Conservation (phyloP, 805 yeast genomes). For the Jamesozyma spencerorum region DNA sequence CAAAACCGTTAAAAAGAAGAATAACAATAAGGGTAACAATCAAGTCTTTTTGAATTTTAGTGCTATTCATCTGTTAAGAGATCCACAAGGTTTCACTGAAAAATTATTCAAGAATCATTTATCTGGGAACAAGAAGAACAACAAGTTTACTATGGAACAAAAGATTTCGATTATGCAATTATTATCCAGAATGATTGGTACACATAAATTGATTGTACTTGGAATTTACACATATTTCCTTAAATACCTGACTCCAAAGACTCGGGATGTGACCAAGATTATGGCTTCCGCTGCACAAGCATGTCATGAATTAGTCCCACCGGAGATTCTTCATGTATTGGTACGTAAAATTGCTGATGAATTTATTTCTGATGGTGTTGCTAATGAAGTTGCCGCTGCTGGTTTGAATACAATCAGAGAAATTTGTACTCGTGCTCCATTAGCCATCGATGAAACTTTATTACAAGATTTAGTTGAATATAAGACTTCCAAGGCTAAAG, state of each 20-base stretch:
- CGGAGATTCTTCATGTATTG: conserved; percentile 73
- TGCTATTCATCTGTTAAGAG: conserved; percentile 88
- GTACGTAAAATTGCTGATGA: conserved; percentile 93
- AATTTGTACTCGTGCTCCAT: conserved; percentile 84
- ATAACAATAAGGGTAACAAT: conserved; percentile 39
- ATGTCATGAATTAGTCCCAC: conserved; percentile 93
- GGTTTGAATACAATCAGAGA: conserved; percentile 94
- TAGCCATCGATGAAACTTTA: conserved; percentile 81
- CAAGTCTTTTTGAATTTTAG: conserved; percentile 68
- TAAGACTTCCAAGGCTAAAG: conserved; percentile 86
- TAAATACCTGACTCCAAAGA: conserved; percentile 89
- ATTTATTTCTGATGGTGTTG: conserved; percentile 96
- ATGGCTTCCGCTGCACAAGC: conserved; percentile 98
- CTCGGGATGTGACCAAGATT: conserved; percentile 85
- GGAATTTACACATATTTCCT: conserved; percentile 84
- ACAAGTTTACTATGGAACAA: conserved; percentile 75
- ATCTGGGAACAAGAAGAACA: conserved; percentile 56
- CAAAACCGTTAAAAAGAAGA: conserved; percentile 58
- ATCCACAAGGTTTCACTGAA: conserved; percentile 97
- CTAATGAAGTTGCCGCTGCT: conserved; percentile 95
- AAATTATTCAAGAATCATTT: conserved; percentile 63
- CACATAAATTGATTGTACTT: conserved; percentile 83
- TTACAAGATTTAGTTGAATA: conserved; percentile 85
- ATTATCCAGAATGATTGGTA: conserved; percentile 82
- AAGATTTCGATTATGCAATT: conserved; percentile 81